Evolutionary conservation across 2,329 filamentous ascomycete genomes (phyloP).

Genomic region (Exserohilum rostratum): DNA sequence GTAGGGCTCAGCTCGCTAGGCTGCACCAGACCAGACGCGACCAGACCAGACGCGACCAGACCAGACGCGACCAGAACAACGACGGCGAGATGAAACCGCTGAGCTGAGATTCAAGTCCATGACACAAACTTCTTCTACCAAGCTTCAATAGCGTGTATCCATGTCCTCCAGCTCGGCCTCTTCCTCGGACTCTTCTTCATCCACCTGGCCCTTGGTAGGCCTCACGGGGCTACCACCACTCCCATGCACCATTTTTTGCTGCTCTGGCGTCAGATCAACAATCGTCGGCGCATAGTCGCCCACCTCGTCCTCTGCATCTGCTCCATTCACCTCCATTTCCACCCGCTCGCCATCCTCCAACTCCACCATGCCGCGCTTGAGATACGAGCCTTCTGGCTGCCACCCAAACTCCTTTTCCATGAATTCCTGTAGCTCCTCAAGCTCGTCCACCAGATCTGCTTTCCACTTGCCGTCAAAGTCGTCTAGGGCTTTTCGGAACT

Average conservation of each 20-base stretch:
- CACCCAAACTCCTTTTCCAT: conserved; percentile 63
- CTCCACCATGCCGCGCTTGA: conserved; percentile 63
- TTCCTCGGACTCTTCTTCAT: conserved; percentile 48
- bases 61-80: neutral
- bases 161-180: conserved; percentile 48
- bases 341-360: conserved; percentile 69
- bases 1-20: no score
- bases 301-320: conserved; percentile 66
- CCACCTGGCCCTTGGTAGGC: conserved; percentile 27
- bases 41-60: no score
- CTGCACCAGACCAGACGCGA: no score
- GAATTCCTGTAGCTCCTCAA: conserved; percentile 62
- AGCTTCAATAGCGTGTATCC: conserved; percentile 49
- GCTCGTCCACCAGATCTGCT: conserved; percentile 57
- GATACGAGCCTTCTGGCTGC: conserved; percentile 61
- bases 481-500: conserved; percentile 60
- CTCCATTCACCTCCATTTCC: conserved; percentile 61
- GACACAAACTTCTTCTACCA: no score
- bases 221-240: conserved; percentile 26
- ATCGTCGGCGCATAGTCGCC: conserved; percentile 69
- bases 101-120: conserved; percentile 8
- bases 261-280: conserved; percentile 59
- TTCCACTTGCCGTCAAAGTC: conserved; percentile 52
- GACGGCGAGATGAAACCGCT: conserved; percentile 4
- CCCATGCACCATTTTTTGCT: conserved; percentile 47